A percentile compares a stretch with the other conserved stretches of the same genome.
Conservation (phyloP, 129 eudicot species). For the Heracleum sosnowskyi region DNA sequence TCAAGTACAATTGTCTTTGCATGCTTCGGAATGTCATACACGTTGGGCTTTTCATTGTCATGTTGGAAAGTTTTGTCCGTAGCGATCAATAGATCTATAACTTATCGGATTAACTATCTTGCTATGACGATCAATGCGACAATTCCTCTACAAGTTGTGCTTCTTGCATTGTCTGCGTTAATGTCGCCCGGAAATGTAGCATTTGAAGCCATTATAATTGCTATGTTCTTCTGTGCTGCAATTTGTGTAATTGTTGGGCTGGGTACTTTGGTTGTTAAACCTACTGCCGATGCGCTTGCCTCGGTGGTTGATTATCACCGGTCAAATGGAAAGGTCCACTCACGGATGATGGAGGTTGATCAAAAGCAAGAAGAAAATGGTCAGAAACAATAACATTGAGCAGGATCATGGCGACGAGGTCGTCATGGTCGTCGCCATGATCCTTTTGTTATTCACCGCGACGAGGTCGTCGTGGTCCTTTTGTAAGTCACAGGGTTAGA, state of each 20-base stretch:
- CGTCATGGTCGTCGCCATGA: slow-evolving; percentile 9
- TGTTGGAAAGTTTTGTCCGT: slow-evolving; percentile 50
- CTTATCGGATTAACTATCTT: slow-evolving; percentile 32
- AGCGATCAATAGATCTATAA: slow-evolving; percentile 51
- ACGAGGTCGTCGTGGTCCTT: neutral
- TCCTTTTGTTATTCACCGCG: neutral
- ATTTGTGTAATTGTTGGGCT: slow-evolving; percentile 37
- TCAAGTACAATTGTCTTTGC: slow-evolving; percentile 31
- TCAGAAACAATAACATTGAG: slow-evolving; percentile 3
- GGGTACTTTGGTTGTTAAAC: slow-evolving; percentile 50
- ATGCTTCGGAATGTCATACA: slow-evolving; percentile 39
- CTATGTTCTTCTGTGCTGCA: slow-evolving; percentile 26
- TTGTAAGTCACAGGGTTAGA: neutral
- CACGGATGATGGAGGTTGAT: neutral
- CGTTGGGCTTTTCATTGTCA: slow-evolving; percentile 35
- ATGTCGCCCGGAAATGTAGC: slow-evolving; percentile 28
- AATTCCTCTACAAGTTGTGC: slow-evolving; percentile 33
- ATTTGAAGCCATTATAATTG: slow-evolving; percentile 18
- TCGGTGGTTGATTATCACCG: slow-evolving; percentile 20
- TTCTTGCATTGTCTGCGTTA: slow-evolving; percentile 27
- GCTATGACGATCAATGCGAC: slow-evolving; percentile 31
- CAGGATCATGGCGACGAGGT: slow-evolving; percentile 7
- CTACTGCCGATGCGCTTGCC: slow-evolving; percentile 44
- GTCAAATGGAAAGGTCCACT: slow-evolving; percentile 7
- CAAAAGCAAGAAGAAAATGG: neutral